These are phyloP conservation scores for Backusella circina DNA, from an alignment of 192 early-diverging fungal species.

Conservation along the genomic window DNA sequence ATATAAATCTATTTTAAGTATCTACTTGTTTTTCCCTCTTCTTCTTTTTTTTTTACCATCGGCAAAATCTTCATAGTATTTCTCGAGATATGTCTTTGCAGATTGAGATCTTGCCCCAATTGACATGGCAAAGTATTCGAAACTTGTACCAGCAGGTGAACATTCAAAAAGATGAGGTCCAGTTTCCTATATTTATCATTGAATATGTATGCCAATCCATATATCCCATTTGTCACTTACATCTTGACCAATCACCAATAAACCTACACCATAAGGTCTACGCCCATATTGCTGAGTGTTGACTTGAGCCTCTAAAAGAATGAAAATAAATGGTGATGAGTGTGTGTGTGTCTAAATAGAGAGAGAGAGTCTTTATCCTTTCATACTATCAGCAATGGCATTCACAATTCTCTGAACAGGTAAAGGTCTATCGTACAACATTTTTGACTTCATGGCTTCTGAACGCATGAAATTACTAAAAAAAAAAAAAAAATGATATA, in stretches of 20 bases:
- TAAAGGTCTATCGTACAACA: slow-evolving; percentile 85
- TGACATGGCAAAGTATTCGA: slow-evolving; percentile 91
- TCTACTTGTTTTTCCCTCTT: neutral
- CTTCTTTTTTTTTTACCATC: slow-evolving; percentile 42
- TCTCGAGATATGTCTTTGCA: slow-evolving; percentile 96
- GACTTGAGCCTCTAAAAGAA: slow-evolving; percentile 86
- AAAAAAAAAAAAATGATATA: neutral
- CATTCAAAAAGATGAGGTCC: slow-evolving; percentile 97
- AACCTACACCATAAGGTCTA: slow-evolving; percentile 97
- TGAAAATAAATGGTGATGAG: neutral
- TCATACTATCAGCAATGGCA: slow-evolving; percentile 84
- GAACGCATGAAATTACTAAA: slow-evolving; percentile 90
- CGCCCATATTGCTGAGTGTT: slow-evolving; percentile 97
- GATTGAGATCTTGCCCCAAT: slow-evolving; percentile 96
- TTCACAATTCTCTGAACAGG: slow-evolving; percentile 84
- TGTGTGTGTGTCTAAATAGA: too few relatives aligned
- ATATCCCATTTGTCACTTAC: neutral
- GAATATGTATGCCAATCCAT: neutral
- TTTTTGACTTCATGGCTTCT: slow-evolving; percentile 88
- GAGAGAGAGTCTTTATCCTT: too few relatives aligned
- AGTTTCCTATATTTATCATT: slow-evolving; percentile 45
- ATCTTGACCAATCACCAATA: slow-evolving; percentile 89
- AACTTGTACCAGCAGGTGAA: slow-evolving; percentile 86
- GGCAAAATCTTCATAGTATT: slow-evolving; percentile 78
- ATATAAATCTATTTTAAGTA: neutral